Evolutionary conservation across 2,329 filamentous ascomycete genomes (phyloP).

Genomic region (Talaromyces sp.): DNA sequence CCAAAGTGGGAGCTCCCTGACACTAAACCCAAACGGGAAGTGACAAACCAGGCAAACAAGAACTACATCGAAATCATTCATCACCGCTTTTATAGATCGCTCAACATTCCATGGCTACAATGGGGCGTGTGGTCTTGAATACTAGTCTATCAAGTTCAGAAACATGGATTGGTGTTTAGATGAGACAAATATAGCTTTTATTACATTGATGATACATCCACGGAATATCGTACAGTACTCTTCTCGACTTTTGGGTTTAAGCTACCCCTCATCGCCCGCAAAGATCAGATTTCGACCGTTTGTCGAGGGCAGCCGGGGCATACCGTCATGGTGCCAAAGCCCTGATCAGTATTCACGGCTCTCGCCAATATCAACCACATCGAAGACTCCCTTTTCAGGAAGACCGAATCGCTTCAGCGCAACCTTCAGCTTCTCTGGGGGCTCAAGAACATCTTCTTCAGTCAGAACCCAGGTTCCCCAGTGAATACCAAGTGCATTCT

Average conservation of each 20-base stretch:
- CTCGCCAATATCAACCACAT: slow-evolving; percentile 82
- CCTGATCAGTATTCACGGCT: slow-evolving; percentile 69
- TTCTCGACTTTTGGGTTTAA: neutral
- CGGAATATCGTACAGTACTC: neutral
- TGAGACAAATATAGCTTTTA: neutral
- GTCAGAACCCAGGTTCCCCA: slow-evolving; percentile 91
- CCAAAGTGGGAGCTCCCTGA: slow-evolving; percentile 46
- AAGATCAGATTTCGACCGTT: neutral
- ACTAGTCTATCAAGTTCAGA: no score
- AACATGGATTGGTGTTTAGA: neutral
- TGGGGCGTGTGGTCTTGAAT: no score
- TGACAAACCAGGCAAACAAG: slow-evolving; percentile 29
- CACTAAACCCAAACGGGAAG: slow-evolving; percentile 33
- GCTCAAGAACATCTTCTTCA: slow-evolving; percentile 81
- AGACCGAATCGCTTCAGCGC: slow-evolving; percentile 70
- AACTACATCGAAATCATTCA: slow-evolving; percentile 4
- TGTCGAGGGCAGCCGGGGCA: neutral
- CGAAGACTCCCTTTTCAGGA: slow-evolving; percentile 73
- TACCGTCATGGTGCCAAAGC: neutral
- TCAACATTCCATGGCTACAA: no score
- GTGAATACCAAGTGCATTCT: slow-evolving; percentile 80
- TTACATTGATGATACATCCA: neutral
- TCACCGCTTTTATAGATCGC: neutral
- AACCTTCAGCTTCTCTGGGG: slow-evolving; percentile 70
- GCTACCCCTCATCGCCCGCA: neutral